These are phyloP conservation scores for Tulasnella sp. DNA, from an alignment of 768 basidiomycete genomes.

Conservation along the genomic window DNA sequence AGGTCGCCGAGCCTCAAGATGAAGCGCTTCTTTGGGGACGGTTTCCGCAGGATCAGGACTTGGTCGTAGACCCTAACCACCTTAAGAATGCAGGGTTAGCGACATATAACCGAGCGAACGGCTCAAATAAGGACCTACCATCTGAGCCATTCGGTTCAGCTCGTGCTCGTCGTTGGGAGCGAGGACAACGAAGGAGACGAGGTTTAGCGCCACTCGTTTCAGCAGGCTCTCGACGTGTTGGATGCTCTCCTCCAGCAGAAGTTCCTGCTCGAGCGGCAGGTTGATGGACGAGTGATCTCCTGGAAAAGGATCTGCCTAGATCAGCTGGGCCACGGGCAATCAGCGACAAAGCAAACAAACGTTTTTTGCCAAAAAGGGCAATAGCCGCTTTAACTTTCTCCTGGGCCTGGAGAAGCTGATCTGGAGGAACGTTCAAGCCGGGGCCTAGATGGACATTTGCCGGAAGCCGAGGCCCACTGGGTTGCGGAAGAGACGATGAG, in stretches of 20 bases:
- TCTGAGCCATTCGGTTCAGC: slow-evolving; percentile 3
- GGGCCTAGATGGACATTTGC: background rate
- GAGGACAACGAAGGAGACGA: background rate
- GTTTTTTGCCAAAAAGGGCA: background rate
- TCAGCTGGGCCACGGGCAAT: background rate
- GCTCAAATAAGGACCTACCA: background rate
- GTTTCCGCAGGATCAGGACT: background rate
- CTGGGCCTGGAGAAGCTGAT: background rate
- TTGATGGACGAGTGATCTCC: background rate
- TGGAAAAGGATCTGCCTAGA: background rate
- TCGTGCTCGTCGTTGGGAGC: slow-evolving; percentile 21
- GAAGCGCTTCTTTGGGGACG: slow-evolving; percentile 17
- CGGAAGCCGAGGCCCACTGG: background rate
- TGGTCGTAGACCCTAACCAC: background rate
- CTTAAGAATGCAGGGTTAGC: background rate
- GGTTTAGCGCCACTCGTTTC: background rate
- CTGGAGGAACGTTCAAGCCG: background rate
- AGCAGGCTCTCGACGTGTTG: background rate
- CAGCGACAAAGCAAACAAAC: background rate
- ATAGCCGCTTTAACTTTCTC: background rate
- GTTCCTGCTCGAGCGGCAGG: background rate
- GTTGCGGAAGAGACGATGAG: background rate
- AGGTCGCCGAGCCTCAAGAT: slow-evolving; percentile 11
- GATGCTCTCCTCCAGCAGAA: slow-evolving; percentile 16
- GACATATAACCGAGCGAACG: background rate